Evolutionary conservation across 768 basidiomycete genomes (phyloP), one percentile per base, ranked within the genome.

Genomic region (Suillus cothurnatus): DNA sequence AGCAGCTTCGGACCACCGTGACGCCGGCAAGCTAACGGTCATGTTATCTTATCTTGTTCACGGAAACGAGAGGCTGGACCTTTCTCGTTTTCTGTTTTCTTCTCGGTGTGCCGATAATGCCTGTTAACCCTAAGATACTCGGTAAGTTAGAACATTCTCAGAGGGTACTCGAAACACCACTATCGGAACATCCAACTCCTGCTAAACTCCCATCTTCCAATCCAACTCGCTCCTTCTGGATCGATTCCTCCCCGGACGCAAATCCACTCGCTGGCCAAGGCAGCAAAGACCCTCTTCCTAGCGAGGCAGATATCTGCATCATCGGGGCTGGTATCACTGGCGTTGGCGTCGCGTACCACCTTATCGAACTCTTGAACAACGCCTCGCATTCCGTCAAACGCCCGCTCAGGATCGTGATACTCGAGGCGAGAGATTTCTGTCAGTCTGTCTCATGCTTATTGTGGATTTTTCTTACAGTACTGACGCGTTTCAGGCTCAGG

Each of bases 371-470:
- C 59, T 74, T 53, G 69, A 65, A 47, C 66, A 72, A 45, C 1
- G 8, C 26, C 32, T 21, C 19, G 11, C 43, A 28, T 53, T 57
- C 32, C 23, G n/a, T 61, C 43, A 62, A 66, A 39, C 69, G 68
- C 47, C 70, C 80, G 21, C 67, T 85, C 52, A 86, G 78, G 36
- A 81, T 89, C 0, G 86, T 88, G 21, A 79, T 96, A 15, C 74
- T 97, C 11, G 95, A 97, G 72, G 95, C 94, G 5, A 80, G 95
- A 69, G 90, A 93, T 71, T 90, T 95, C 75, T 92, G 94, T 94
- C 28, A 78, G 92, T 81, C 26, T 36, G 32, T 21, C 36, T 7
- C 8, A 23, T 36, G 56, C 34, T 45, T 11, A 36, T 23, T 6
- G 31, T 14, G 12, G 15, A 55, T 64, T 7, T 64, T 64, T 32